Conservation (phyloP, 345 rosid species). For the Gossypium bickii region DNA sequence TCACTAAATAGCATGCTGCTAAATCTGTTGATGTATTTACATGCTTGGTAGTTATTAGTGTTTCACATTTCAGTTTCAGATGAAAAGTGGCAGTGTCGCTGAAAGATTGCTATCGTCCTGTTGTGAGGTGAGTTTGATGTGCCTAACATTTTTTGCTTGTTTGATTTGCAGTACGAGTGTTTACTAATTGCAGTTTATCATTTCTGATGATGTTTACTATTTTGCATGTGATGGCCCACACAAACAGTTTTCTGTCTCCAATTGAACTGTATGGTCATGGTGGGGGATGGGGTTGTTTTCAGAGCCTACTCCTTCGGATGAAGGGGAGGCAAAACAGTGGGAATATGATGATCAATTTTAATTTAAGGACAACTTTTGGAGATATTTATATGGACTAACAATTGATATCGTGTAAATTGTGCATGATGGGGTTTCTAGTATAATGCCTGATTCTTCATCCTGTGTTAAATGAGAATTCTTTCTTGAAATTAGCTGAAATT, state of each 20-base stretch:
- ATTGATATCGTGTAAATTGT: neutral
- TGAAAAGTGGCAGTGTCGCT: conserved; percentile 56
- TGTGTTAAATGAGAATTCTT: neutral
- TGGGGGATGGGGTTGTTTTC: neutral
- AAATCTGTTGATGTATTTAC: conserved; percentile 11
- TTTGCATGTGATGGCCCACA: neutral
- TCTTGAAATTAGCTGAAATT: neutral
- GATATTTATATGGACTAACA: neutral
- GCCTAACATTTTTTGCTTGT: neutral
- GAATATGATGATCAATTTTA: neutral
- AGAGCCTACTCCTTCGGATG: neutral
- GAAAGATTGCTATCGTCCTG: conserved; percentile 65
- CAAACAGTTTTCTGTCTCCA: neutral
- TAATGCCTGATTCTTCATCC: neutral
- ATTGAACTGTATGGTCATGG: neutral
- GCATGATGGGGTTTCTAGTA: neutral
- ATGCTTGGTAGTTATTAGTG: conserved; percentile 17
- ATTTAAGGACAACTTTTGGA: neutral
- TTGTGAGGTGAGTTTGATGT: conserved; percentile 62
- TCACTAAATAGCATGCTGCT: neutral
- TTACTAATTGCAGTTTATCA: neutral
- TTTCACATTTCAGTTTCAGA: conserved; percentile 43
- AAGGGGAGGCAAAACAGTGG: conserved; percentile 9
- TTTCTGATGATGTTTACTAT: neutral
- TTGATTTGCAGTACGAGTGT: neutral